Conservation (phyloP, 768 basidiomycete species). For the Lentinus brumalis region DNA sequence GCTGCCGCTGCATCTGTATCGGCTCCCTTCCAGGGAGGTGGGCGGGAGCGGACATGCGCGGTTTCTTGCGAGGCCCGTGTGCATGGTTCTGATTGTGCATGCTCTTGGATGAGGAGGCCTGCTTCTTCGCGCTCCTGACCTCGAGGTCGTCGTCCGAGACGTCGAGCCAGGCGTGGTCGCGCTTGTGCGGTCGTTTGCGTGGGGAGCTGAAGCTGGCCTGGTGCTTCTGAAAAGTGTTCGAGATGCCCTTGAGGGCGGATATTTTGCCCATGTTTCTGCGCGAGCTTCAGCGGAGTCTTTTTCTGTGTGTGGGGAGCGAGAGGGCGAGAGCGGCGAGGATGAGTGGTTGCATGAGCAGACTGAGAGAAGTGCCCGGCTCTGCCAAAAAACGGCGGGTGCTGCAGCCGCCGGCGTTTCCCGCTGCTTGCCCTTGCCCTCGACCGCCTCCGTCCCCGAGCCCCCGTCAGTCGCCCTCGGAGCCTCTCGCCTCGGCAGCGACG, state of each 20-base stretch:
- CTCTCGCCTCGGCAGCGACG: background rate
- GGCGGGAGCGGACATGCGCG: slow-evolving; percentile 11
- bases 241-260: slow-evolving; percentile 24
- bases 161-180: slow-evolving; percentile 28
- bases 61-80: slow-evolving; percentile 15
- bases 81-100: slow-evolving; percentile 1
- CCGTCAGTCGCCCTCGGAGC: background rate
- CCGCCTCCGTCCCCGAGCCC: background rate
- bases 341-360: slow-evolving; percentile 9
- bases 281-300: background rate
- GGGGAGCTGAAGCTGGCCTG: slow-evolving; percentile 5
- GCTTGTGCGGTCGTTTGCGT: slow-evolving; percentile 19
- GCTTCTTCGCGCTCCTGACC: slow-evolving; percentile 14
- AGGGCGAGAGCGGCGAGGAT: background rate
- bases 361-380: background rate
- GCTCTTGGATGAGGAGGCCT: background rate
- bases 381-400: background rate
- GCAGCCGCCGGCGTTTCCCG: background rate
- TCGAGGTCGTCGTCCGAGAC: slow-evolving; percentile 33
- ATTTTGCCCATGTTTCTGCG: slow-evolving; percentile 16
- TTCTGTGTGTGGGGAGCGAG: slow-evolving; percentile 12
- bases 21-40: slow-evolving; percentile 13
- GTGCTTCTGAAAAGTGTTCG: slow-evolving; percentile 7
- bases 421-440: background rate
- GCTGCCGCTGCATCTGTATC: slow-evolving; percentile 64